Conservation (phyloP, 257 asterid genomes). For the Ehretia macrophylla region DNA sequence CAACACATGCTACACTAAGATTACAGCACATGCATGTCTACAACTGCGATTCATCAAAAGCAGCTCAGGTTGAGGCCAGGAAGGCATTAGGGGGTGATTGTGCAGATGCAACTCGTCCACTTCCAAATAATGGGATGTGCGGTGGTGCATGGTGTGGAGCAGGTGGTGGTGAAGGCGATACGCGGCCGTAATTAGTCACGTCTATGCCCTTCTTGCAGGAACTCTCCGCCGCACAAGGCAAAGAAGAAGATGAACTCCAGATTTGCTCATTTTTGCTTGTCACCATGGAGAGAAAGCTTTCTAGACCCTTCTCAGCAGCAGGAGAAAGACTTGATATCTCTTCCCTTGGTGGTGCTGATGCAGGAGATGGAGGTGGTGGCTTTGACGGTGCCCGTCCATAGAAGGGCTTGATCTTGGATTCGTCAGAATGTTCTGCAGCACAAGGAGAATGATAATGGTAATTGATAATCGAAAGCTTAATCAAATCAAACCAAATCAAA, state of each 20-base stretch:
- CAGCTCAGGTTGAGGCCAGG: too few species aligned
- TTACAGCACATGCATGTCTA: too few species aligned
- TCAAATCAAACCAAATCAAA: neutral
- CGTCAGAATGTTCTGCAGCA: neutral
- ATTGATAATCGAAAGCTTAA: neutral
- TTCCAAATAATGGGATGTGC: too few species aligned
- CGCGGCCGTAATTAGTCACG: too few species aligned
- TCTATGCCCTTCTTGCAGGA: neutral
- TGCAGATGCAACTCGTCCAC: too few species aligned
- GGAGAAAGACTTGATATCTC: neutral
- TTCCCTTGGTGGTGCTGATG: neutral
- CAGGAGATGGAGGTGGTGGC: conserved; percentile 3
- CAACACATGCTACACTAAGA: too few species aligned
- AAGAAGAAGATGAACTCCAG: too few species aligned
- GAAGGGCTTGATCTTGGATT: neutral
- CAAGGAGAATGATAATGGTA: too few species aligned
- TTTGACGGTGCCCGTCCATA: neutral
- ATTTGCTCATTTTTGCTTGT: neutral
- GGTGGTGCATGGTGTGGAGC: too few species aligned
- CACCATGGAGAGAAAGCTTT: neutral
- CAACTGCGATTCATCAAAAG: too few species aligned
- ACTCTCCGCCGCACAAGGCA: neutral
- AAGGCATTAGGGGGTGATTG: too few species aligned
- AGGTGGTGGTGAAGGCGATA: too few species aligned
- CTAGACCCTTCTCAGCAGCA: neutral